A percentile compares a stretch with the other conserved stretches of the same genome.
Conservation (phyloP, 495 filamentous ascomycete species). For the Neurospora pannonica region DNA sequence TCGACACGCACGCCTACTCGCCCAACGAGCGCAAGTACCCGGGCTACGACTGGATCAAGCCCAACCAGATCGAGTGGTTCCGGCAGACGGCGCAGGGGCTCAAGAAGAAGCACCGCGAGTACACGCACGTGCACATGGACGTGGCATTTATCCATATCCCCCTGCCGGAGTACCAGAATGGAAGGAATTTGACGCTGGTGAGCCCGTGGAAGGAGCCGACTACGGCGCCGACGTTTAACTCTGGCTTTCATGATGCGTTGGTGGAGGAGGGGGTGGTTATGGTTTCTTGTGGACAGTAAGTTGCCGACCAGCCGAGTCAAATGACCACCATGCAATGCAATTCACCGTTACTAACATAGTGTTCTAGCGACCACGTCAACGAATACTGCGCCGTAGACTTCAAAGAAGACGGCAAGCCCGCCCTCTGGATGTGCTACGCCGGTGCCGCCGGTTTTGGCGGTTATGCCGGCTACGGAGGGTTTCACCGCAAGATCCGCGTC, state of each 20-base stretch:
- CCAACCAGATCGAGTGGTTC: conserved; percentile 92
- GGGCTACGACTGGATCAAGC: conserved; percentile 96
- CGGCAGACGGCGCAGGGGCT: conserved; percentile 59
- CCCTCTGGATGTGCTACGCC: conserved; percentile 98
- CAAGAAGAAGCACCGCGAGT: conserved; percentile 61
- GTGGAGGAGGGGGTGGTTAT: conserved; percentile 74
- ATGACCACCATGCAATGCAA: background rate
- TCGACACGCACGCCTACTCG: conserved; percentile 88
- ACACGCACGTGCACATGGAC: conserved; percentile 87
- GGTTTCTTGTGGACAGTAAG: conserved; percentile 85
- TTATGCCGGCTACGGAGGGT: conserved; percentile 83
- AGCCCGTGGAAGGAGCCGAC: conserved; percentile 65
- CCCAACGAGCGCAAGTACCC: conserved; percentile 76
- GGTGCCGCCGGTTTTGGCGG: conserved; percentile 86
- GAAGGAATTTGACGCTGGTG: conserved; percentile 34
- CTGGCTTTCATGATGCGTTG: conserved; percentile 76
- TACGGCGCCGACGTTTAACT: conserved; percentile 83
- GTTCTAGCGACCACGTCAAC: conserved; percentile 76
- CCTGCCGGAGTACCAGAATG: conserved; percentile 69
- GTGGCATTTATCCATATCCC: conserved; percentile 98
- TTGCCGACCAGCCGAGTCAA: conserved; percentile 10
- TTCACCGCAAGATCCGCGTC: conserved; percentile 71
- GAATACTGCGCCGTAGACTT: conserved; percentile 79
- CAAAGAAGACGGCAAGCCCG: conserved; percentile 46
- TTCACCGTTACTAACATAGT: conserved; percentile 3